These are phyloP conservation scores for Saturnispora zaruensis DNA, from an alignment of 805 yeast species.

Conservation along the genomic window DNA sequence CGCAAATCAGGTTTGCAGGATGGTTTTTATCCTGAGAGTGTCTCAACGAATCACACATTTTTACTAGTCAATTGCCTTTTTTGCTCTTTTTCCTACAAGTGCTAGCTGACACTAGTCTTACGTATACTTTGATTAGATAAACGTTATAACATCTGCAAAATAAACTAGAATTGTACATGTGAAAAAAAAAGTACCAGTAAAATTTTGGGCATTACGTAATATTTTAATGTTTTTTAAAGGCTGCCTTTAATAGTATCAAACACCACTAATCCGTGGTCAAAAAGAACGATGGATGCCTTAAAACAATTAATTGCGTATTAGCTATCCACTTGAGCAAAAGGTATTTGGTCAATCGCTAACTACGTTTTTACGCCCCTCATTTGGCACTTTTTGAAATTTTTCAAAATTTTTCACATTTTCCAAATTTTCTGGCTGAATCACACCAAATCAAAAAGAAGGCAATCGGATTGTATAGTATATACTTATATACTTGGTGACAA, in stretches of 20 bases:
- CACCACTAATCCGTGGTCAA: not conserved
- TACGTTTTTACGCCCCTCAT: not conserved
- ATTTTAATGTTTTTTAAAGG: no score
- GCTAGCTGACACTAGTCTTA: not conserved
- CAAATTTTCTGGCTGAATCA: not conserved
- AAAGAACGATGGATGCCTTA: not conserved
- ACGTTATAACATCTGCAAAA: not conserved
- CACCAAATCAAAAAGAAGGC: not conserved
- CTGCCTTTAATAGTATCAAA: not conserved
- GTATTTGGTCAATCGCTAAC: not conserved
- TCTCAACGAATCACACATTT: constrained; percentile 2
- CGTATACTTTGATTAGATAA: not conserved
- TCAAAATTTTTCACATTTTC: not conserved
- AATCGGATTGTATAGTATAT: not conserved
- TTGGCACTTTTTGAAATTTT: not conserved
- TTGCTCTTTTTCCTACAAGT: not conserved
- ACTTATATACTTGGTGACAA: not conserved
- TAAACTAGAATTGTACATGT: not conserved
- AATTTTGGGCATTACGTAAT: not conserved
- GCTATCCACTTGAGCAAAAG: not conserved
- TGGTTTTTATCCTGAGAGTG: constrained; percentile 32
- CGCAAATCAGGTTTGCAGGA: constrained; percentile 82
- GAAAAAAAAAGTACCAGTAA: not conserved
- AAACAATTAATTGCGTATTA: not conserved
- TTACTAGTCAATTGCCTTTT: not conserved